phyloP scores from a whole-genome alignment of 305 asterid genomes.

The Rubia peregrina region DNA sequence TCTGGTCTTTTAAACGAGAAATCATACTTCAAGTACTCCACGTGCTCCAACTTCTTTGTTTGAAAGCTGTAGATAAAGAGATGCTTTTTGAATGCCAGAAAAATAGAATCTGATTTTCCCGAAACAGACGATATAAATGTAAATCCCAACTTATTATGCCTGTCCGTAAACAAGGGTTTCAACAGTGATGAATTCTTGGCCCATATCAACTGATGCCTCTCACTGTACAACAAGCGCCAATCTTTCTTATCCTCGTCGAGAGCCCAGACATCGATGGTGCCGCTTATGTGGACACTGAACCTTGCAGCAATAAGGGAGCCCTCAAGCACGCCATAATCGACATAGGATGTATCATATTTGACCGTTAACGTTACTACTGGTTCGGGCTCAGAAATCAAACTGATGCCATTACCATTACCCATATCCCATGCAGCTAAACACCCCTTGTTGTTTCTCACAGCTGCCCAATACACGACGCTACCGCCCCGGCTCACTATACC shows the following conservation, averaged over 20 bases:
- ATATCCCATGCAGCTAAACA: neutral
- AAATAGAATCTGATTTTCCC: neutral
- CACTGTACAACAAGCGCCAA: neutral
- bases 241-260: neutral
- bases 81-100: neutral
- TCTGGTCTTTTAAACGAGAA: too few relatives aligned
- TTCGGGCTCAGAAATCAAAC: neutral
- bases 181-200: neutral
- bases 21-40: neutral
- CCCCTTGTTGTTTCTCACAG: neutral
- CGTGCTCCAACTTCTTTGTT: neutral
- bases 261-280: neutral
- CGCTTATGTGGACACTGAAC: neutral
- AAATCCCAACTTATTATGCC: neutral
- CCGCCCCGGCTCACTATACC: neutral
- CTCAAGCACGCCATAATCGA: neutral
- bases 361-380: too few relatives aligned
- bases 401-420: neutral
- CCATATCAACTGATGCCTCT: neutral
- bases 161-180: neutral
- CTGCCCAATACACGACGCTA: neutral
- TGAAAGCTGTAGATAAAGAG: neutral
- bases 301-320: neutral
- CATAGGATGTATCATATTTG: too few relatives aligned
- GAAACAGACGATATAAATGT: neutral